phyloP scores from a whole-genome alignment of 2,329 filamentous ascomycete species.

The Xylariaceae sp. region DNA sequence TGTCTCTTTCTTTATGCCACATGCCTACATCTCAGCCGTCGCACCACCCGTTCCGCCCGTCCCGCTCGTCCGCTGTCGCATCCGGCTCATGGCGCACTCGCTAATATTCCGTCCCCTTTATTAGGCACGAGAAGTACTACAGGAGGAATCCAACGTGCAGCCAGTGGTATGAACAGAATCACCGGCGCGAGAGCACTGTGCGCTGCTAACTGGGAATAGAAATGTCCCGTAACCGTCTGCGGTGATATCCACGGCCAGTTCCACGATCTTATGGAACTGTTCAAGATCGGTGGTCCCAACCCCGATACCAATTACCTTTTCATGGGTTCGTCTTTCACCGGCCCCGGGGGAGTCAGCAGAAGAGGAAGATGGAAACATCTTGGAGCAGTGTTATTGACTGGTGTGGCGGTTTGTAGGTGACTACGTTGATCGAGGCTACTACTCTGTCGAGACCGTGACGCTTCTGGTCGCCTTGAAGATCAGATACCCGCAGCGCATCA shows the following conservation, averaged over 20 bases:
- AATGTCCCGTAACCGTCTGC: slow-evolving; percentile 98
- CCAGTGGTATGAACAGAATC: slow-evolving; percentile 68
- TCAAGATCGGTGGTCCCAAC: slow-evolving; percentile 97
- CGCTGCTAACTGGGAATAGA: slow-evolving; percentile 45
- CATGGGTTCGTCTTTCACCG: slow-evolving; percentile 64
- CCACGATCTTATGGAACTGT: slow-evolving; percentile 98
- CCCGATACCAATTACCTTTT: slow-evolving; percentile 99
- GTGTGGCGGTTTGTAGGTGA: slow-evolving; percentile 56
- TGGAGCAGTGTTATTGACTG: slow-evolving; percentile 17
- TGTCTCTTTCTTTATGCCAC: neutral
- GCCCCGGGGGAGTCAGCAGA: neutral
- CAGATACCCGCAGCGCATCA: slow-evolving; percentile 95
- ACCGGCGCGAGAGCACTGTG: neutral
- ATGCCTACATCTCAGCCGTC: neutral
- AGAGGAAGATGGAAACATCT: neutral
- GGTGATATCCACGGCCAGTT: slow-evolving; percentile 99
- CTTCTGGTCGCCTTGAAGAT: slow-evolving; percentile 96
- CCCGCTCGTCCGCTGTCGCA: neutral
- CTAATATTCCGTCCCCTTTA: slow-evolving; percentile 29
- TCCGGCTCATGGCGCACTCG: slow-evolving; percentile 5
- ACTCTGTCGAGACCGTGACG: slow-evolving; percentile 96
- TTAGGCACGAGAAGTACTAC: slow-evolving; percentile 89
- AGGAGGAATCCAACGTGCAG: slow-evolving; percentile 98
- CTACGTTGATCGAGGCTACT: slow-evolving; percentile 98
- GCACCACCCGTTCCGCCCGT: neutral